Base-by-base conservation (phyloP, 202 grass and related monocot species). In the Thinopyrum obtusiflorum region DNA sequence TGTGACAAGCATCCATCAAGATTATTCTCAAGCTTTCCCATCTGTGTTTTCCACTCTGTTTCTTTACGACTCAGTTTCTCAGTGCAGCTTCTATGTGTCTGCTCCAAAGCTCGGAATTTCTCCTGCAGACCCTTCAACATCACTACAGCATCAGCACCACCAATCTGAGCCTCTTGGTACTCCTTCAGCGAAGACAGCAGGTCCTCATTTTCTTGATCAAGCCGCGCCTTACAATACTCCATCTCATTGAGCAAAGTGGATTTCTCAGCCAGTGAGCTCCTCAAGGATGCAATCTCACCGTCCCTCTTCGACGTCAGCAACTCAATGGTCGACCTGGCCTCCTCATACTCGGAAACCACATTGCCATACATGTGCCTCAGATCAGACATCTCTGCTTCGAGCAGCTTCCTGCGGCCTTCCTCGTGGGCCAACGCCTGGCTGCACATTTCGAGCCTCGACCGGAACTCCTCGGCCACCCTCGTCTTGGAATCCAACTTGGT, bases 341-440 rank as follows among this genome's bases (percentile, higher is more conserved):
- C 90, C 73, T 93, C 93, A 68, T 85, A 96, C 21, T 92, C 92
- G 0, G 83, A 87, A 13, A 91, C 85, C 27, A 94, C 86, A 63
- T 64, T 87, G 60, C 93, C 85, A 35, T 91, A 94, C 80, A 71
- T 24, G 18, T 65, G 47, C 42, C 59, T 86, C 49, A 88, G 64
- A 86, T 96, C 92, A 31, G 80, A 84, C 83, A 96, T 79, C 85
- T 96, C 88, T 4, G 82, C 83, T 66, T 98, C 89, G 0, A 98
- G 73, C 18, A 80, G 59, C 73, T 95, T 98, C 83, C 93, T 92
- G 73, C 89, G 68, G 68, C 96, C 93, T 61, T 98, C 96, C 87
- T 98, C 96, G 1, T 85, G 90, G 9, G 92, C 90, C 21, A 98
- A 57, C 0, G 90, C 93, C 84, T 96, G 91, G 72, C 93, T 98